Evolutionary conservation across 768 basidiomycete species (phyloP), one percentile per base, ranked within the genome.

Genomic region (Amanita rubescens): DNA sequence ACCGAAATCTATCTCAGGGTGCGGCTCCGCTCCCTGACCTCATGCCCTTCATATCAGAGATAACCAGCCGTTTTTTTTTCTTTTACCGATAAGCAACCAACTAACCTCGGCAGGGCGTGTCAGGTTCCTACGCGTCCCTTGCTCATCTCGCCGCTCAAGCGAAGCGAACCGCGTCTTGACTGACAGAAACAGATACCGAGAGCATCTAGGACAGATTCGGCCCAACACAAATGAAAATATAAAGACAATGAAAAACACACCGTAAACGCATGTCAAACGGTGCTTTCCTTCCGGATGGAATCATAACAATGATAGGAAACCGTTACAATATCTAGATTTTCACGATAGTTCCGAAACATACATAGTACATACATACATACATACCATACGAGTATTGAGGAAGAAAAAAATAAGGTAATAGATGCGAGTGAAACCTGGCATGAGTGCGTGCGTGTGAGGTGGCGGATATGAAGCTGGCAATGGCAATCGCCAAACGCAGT

Each of bases 321-420:
- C n/a, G n/a, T n/a, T n/a, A n/a, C n/a, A n/a, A n/a, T n/a, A n/a
- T n/a, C n/a, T n/a, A n/a, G n/a, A n/a, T n/a, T n/a, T n/a, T n/a
- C n/a, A n/a, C n/a, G 38, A 39, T 7, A 17, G 19, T 17, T 44
- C 20, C n/a, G n/a, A n/a, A n/a, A n/a, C n/a, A n/a, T n/a, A n/a
- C n/a, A 48, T 48, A 19, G 25, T 48, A n/a, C n/a, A n/a, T n/a
- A n/a, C n/a, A n/a, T n/a, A 49, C 30, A 48, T 20, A 20, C 32
- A 37, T 49, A 37, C 47, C 19, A 12, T 51, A 30, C 49, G 37
- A 41, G 11, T 39, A 38, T 12, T 14, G 37, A 50, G 35, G n/a
- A n/a, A n/a, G 17, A 33, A 47, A 33, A 51, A 33, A 52, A 22
- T 52, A 52, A 44, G 41, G 51, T 52, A 52, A 52, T 10, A 20